These are phyloP conservation scores for Trichosporon asahii DNA, from an alignment of 1,284 basidiomycete genomes.

Conservation along the genomic window DNA sequence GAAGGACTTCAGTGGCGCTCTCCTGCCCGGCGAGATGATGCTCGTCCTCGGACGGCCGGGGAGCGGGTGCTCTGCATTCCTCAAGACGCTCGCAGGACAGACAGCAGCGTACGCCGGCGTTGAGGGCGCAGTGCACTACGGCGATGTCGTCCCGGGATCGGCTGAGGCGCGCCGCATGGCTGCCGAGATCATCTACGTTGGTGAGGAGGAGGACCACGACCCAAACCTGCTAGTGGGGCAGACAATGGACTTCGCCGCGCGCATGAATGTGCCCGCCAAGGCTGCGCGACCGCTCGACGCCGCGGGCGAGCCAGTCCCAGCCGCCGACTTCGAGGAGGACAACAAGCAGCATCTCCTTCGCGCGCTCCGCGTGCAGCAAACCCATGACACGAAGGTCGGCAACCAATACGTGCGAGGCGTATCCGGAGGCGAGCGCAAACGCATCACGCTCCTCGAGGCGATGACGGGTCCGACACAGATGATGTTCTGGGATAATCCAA, in stretches of 20 bases:
- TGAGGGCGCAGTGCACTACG: slow-evolving; percentile 51
- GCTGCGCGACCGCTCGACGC: neutral
- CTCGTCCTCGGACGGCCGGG: slow-evolving; percentile 50
- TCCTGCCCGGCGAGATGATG: slow-evolving; percentile 47
- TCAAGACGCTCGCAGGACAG: slow-evolving; percentile 52
- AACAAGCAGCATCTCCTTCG: slow-evolving; percentile 61
- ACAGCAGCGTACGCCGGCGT: slow-evolving; percentile 50
- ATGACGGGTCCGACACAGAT: slow-evolving; percentile 14
- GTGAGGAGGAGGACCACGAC: slow-evolving; percentile 29
- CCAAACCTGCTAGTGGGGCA: slow-evolving; percentile 25
- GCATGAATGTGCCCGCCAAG: slow-evolving; percentile 20
- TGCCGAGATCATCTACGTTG: slow-evolving; percentile 24
- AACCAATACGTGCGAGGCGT: slow-evolving; percentile 27
- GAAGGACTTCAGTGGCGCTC: slow-evolving; percentile 36
- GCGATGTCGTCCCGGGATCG: slow-evolving; percentile 29
- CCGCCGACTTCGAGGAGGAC: slow-evolving; percentile 54
- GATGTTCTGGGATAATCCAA: slow-evolving; percentile 56
- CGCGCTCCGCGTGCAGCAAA: slow-evolving; percentile 69
- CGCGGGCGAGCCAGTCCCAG: neutral
- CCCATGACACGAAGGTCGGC: slow-evolving; percentile 59
- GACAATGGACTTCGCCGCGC: slow-evolving; percentile 27
- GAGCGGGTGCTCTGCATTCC: slow-evolving; percentile 52
- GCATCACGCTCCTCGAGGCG: slow-evolving; percentile 17
- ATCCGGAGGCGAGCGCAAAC: slow-evolving; percentile 22
- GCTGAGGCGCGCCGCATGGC: slow-evolving; percentile 9